Evolutionary conservation across 768 basidiomycete species (phyloP).

Genomic region (Rickenella mellea): DNA sequence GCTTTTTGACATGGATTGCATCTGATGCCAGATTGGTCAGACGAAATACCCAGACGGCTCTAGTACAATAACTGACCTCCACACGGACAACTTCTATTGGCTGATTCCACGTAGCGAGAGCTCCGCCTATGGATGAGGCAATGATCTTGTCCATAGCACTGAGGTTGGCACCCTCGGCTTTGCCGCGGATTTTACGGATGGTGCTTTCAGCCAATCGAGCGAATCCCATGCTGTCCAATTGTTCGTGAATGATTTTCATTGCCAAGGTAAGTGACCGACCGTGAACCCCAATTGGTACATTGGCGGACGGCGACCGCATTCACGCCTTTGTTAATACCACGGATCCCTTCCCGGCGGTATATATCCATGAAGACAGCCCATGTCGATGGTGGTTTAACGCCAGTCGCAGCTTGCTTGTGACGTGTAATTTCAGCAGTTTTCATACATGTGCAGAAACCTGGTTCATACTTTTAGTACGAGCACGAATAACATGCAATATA

Average conservation of each 20-base stretch:
- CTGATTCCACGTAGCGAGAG: conserved; percentile 98
- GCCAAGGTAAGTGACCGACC: conserved; percentile 34
- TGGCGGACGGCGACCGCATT: conserved; percentile 90
- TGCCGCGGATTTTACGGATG: conserved; percentile 73
- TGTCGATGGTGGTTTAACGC: conserved; percentile 82
- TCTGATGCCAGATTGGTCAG: conserved; percentile 36
- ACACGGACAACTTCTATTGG: conserved; percentile 97
- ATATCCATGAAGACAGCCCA: conserved; percentile 95
- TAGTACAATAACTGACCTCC: conserved; percentile 51
- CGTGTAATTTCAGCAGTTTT: conserved; percentile 98
- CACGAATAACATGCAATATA: conserved; percentile 10
- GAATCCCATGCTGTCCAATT: conserved; percentile 74
- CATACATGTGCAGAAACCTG: conserved; percentile 99
- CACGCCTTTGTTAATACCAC: conserved; percentile 98
- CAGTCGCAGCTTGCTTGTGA: conserved; percentile 80
- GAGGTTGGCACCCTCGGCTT: conserved; percentile 65
- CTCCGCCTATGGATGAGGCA: conserved; percentile 84
- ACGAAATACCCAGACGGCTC: no score
- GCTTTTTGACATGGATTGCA: conserved; percentile 97
- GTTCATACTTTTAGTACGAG: conserved; percentile 3
- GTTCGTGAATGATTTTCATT: background rate
- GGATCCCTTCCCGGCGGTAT: conserved; percentile 85
- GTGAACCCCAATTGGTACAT: conserved; percentile 89
- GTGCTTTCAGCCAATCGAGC: conserved; percentile 80
- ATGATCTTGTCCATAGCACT: conserved; percentile 79